Conservation (phyloP, 2,329 filamentous ascomycete genomes). For the Hymenoscyphus salicellus region DNA sequence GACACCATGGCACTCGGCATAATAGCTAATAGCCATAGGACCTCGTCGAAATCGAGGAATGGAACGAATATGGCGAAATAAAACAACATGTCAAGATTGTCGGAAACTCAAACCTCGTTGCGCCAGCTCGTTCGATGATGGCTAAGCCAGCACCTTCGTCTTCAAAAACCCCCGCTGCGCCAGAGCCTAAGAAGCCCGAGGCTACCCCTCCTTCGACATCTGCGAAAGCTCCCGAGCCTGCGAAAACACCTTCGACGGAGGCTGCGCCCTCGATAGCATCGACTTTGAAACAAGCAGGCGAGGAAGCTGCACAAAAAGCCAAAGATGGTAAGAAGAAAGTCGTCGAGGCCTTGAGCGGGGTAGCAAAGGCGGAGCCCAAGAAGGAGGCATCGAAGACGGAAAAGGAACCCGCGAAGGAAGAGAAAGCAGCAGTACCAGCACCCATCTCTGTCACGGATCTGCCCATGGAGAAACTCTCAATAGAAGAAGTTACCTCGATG, state of each 20-base stretch:
- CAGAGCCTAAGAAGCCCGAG: slow-evolving; percentile 26
- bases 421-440: slow-evolving; percentile 17
- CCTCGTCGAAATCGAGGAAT: slow-evolving; percentile 91
- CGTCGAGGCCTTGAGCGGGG: slow-evolving; percentile 20
- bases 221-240: slow-evolving; percentile 15
- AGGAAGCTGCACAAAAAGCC: slow-evolving; percentile 64
- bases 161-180: slow-evolving; percentile 21
- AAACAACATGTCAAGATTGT: slow-evolving; percentile 76
- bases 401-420: not conserved
- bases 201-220: slow-evolving; percentile 22
- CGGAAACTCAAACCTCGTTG: slow-evolving; percentile 15
- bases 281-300: slow-evolving; percentile 54
- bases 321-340: slow-evolving; percentile 52
- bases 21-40: slow-evolving; percentile 56
- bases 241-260: slow-evolving; percentile 21
- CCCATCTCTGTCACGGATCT: slow-evolving; percentile 14
- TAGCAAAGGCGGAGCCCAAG: slow-evolving; percentile 16
- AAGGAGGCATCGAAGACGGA: slow-evolving; percentile 13
- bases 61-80: slow-evolving; percentile 98
- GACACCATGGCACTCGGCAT: not conserved
- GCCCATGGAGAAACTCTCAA: slow-evolving; percentile 11
- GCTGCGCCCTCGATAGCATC: slow-evolving; percentile 37
- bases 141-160: slow-evolving; percentile 31
- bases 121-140: slow-evolving; percentile 28
- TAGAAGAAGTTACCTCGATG: slow-evolving; percentile 21